These are phyloP conservation scores for Pilaira anomala DNA, from an alignment of 192 early-diverging fungal genomes.

Conservation along the genomic window DNA sequence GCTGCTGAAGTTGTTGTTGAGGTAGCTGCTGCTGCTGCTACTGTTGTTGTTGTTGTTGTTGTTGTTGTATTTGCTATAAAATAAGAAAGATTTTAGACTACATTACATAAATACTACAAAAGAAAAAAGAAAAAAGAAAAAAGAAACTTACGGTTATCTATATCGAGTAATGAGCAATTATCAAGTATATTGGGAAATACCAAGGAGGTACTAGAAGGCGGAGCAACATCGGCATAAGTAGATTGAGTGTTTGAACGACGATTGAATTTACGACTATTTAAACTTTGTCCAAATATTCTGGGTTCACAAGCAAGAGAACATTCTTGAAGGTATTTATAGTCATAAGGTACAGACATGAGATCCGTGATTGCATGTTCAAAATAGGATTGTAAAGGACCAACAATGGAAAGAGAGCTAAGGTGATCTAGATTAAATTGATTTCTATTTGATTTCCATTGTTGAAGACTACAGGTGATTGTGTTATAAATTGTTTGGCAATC, in stretches of 20 bases:
- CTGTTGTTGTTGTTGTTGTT: no score
- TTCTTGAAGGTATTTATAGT: slow-evolving; percentile 33
- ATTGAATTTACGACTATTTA: slow-evolving; percentile 1
- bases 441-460: background rate
- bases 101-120: no score
- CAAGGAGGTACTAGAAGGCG: slow-evolving; percentile 7
- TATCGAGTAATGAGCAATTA: slow-evolving; percentile 8
- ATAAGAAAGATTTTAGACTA: no score
- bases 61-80: no score
- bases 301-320: slow-evolving; percentile 35
- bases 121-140: no score
- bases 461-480: slow-evolving; percentile 20
- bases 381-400: slow-evolving; percentile 27
- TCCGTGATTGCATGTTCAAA: slow-evolving; percentile 27
- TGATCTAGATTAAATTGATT: background rate
- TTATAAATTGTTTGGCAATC: slow-evolving; percentile 42
- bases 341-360: slow-evolving; percentile 26
- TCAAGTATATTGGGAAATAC: slow-evolving; percentile 17
- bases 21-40: no score
- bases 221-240: background rate
- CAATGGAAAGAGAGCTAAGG: background rate
- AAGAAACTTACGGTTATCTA: background rate
- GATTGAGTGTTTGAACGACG: background rate
- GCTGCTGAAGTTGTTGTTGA: no score
- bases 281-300: slow-evolving; percentile 22